Evolutionary conservation across 2,329 filamentous ascomycete genomes (phyloP).

Genomic region (Penicillium sp.): DNA sequence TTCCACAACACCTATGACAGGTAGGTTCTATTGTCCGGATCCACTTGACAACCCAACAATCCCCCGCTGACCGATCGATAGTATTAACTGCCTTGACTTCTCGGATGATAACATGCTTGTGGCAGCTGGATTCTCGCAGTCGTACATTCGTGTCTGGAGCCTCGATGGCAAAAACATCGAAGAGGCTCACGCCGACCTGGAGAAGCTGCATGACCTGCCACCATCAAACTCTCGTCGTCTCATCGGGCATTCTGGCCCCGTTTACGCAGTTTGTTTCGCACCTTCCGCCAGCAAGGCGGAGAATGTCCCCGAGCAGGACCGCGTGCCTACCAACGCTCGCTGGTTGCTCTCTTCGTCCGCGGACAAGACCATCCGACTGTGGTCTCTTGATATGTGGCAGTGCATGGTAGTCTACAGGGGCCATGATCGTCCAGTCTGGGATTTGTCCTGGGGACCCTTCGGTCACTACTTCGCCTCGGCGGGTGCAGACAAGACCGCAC

Average conservation of each 20-base stretch:
- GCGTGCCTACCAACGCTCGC: constrained; percentile 61
- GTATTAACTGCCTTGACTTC: constrained; percentile 91
- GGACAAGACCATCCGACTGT: constrained; percentile 84
- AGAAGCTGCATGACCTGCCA: constrained; percentile 50
- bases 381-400: constrained; percentile 90
- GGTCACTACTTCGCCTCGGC: constrained; percentile 92
- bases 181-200: constrained; percentile 60
- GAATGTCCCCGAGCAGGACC: constrained; percentile 36
- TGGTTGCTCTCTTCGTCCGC: constrained; percentile 83
- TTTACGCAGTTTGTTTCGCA: constrained; percentile 88
- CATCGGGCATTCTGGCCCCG: constrained; percentile 84
- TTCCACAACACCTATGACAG: constrained; percentile 95
- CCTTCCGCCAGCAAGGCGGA: constrained; percentile 59
- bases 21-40: constrained; percentile 49
- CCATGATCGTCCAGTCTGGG: constrained; percentile 85
- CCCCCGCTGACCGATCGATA: constrained; percentile 39
- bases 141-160: constrained; percentile 93
- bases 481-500: constrained; percentile 84
- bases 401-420: constrained; percentile 92
- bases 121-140: constrained; percentile 86
- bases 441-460: constrained; percentile 84
- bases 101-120: constrained; percentile 86
- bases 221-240: constrained; percentile 70
- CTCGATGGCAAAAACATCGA: constrained; percentile 79
- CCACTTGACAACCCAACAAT: neutral